Evolutionary conservation across 177 flowering plant genomes (phyloP).

Genomic region (Tripterygium wilfordii): DNA sequence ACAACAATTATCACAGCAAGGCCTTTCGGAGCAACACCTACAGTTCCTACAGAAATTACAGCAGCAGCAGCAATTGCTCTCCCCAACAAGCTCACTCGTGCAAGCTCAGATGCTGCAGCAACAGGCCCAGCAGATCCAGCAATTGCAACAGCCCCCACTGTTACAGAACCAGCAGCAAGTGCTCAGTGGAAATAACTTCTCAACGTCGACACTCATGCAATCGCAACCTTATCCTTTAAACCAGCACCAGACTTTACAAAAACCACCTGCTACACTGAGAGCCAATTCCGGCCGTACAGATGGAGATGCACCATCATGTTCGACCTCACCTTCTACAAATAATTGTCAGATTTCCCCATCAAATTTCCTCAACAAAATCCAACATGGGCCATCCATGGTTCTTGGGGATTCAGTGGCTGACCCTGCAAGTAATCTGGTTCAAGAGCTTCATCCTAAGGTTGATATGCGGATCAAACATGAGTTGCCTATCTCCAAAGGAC

Average conservation of each 20-base stretch:
- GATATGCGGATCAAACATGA: constrained; percentile 53
- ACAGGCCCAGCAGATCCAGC: constrained; percentile 36
- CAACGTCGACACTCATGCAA: constrained; percentile 38
- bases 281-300: constrained; percentile 58
- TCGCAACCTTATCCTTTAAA: constrained; percentile 38
- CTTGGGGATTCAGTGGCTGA: constrained; percentile 39
- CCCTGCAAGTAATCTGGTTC: constrained; percentile 38
- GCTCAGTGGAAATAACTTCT: constrained; percentile 25
- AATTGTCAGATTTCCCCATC: constrained; percentile 52
- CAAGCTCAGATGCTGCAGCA: constrained; percentile 43
- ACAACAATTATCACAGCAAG: constrained; percentile 32
- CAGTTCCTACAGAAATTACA: constrained; percentile 64
- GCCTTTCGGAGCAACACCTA: constrained; percentile 44
- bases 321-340: constrained; percentile 83
- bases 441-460: constrained; percentile 53
- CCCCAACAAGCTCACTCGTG: constrained; percentile 44
- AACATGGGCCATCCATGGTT: constrained; percentile 32
- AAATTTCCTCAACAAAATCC: constrained; percentile 47
- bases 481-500: constrained; percentile 36
- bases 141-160: constrained; percentile 24
- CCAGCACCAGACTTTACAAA: constrained; percentile 42
- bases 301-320: constrained; percentile 85
- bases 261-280: constrained; percentile 27
- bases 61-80: constrained; percentile 50
- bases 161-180: constrained; percentile 39